phyloP scores from a whole-genome alignment of 176 grass and related monocot species.

The Juncus inflexus region DNA sequence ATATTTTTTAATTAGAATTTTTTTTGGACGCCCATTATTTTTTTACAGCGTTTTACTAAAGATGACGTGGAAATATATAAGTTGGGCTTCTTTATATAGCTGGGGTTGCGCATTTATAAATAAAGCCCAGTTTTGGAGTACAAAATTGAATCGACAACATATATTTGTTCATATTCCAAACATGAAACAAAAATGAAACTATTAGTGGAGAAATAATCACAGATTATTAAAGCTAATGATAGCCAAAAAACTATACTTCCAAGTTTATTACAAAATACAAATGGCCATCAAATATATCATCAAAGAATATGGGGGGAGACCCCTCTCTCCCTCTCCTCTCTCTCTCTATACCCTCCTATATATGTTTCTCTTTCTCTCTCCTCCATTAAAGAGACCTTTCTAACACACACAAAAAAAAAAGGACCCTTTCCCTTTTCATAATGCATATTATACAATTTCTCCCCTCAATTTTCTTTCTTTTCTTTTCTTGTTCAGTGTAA shows the following conservation, averaged over 20 bases:
- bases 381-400: background rate
- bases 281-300: constrained; percentile 24
- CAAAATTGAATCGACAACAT: too few species aligned
- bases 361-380: constrained; percentile 17
- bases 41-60: background rate
- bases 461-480: background rate
- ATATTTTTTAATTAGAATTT: background rate
- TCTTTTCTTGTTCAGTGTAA: background rate
- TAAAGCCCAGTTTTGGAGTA: too few species aligned
- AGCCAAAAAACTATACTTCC: constrained; percentile 22
- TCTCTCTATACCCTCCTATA: constrained; percentile 14
- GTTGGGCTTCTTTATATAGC: background rate
- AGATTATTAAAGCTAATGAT: constrained; percentile 20
- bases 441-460: too few species aligned
- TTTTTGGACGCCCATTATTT: background rate
- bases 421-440: constrained; percentile 20
- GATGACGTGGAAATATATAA: background rate
- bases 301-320: constrained; percentile 33
- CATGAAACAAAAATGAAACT: background rate
- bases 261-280: constrained; percentile 14
- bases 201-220: background rate
- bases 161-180: background rate
- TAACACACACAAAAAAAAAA: background rate
- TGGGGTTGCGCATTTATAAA: background rate
- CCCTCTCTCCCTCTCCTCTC: constrained; percentile 29